These are phyloP conservation scores for Labyrinthula sp. DNA, from an alignment of 352 stramenopile genomes.

Conservation along the genomic window DNA sequence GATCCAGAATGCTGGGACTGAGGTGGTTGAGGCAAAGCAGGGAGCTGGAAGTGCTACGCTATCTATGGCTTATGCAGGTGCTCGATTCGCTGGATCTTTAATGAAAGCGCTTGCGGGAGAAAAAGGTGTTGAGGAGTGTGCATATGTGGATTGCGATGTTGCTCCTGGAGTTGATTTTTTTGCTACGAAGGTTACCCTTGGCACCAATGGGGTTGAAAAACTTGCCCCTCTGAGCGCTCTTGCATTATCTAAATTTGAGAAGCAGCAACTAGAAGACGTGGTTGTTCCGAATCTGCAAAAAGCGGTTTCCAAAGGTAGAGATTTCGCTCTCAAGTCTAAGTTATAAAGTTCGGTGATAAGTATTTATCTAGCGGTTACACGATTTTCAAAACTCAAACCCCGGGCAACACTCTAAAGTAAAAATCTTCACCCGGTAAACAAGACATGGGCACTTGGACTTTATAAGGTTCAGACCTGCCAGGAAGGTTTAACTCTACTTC, in stretches of 20 bases:
- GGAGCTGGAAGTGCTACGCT: constrained; percentile 81
- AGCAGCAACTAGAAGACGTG: constrained; percentile 63
- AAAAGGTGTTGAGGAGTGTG: constrained; percentile 60
- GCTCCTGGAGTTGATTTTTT: constrained; percentile 28
- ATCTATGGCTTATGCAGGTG: constrained; percentile 92
- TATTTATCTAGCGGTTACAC: too few species aligned
- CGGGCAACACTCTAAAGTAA: too few species aligned
- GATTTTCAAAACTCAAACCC: too few species aligned
- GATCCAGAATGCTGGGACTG: constrained; percentile 78
- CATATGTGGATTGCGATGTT: constrained; percentile 61
- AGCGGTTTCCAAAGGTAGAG: constrained; percentile 58
- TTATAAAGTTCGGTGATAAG: too few species aligned
- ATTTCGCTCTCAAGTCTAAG: constrained; percentile 58
- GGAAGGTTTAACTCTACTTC: too few species aligned
- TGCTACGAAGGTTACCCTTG: constrained; percentile 55
- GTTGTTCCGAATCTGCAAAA: constrained; percentile 57
- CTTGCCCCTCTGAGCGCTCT: constrained; percentile 50
- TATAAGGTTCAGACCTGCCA: too few species aligned
- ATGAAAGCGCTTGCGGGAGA: constrained; percentile 50
- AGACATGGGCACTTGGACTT: too few species aligned
- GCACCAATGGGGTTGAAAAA: constrained; percentile 56
- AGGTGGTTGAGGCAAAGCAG: constrained; percentile 75
- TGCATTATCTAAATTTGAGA: constrained; percentile 49
- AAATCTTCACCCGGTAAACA: too few species aligned
- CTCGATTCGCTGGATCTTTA: constrained; percentile 57